These are phyloP conservation scores for Bruguiera sexangula DNA, from an alignment of 345 rosid species.

Conservation along the genomic window DNA sequence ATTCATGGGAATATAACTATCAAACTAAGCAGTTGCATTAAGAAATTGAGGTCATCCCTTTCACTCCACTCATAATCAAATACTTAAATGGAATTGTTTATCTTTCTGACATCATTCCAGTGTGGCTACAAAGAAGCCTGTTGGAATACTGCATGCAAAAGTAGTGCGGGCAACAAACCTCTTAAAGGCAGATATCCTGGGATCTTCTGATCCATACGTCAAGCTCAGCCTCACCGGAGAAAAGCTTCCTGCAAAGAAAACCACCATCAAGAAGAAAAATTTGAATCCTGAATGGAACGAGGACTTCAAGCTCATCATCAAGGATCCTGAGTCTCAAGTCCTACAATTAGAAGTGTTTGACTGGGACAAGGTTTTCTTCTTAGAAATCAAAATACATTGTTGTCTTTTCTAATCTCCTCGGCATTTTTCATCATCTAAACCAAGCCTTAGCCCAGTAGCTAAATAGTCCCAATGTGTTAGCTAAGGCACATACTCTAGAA, in stretches of 20 bases:
- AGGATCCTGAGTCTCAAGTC: slow-evolving; percentile 58
- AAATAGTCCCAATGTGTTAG: not conserved
- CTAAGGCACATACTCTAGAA: too few species aligned
- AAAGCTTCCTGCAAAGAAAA: slow-evolving; percentile 60
- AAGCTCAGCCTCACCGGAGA: slow-evolving; percentile 62
- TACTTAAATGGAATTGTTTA: not conserved
- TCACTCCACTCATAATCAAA: not conserved
- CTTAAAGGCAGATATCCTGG: slow-evolving; percentile 59
- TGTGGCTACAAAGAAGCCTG: slow-evolving; percentile 61
- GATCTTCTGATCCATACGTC: slow-evolving; percentile 74
- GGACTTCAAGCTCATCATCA: slow-evolving; percentile 62
- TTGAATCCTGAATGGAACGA: slow-evolving; percentile 84
- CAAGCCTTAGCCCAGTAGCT: not conserved
- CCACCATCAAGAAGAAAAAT: slow-evolving; percentile 65
- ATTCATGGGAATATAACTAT: not conserved
- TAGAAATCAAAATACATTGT: not conserved
- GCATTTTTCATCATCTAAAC: not conserved
- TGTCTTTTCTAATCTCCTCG: not conserved
- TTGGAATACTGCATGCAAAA: slow-evolving; percentile 67
- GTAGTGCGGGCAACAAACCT: slow-evolving; percentile 62
- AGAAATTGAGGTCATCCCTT: not conserved
- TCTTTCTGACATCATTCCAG: slow-evolving; percentile 26
- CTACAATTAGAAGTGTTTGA: slow-evolving; percentile 68
- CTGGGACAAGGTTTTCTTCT: slow-evolving; percentile 66
- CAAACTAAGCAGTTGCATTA: not conserved